Evolutionary conservation across 371 early-diverging fungal genomes (phyloP).

Genomic region (Mucor piriformis): DNA sequence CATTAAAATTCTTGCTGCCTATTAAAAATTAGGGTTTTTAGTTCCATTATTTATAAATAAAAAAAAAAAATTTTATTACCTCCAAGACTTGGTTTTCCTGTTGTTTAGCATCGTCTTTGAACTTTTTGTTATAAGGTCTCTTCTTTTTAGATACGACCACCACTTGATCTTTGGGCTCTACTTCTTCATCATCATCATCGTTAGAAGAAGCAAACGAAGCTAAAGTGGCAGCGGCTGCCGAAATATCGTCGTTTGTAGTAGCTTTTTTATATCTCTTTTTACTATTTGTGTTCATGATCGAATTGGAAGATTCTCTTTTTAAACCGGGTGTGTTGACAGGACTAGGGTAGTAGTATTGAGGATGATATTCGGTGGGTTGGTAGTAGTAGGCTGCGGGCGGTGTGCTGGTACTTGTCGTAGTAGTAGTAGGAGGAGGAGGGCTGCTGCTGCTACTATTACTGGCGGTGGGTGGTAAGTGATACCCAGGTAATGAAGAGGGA

Average conservation of each 20-base stretch:
- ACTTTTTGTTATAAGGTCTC: slow-evolving; percentile 4
- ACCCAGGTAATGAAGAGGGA: slow-evolving; percentile 43
- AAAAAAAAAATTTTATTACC: slow-evolving; percentile 27
- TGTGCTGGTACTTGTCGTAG: neutral
- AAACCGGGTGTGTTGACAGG: slow-evolving; percentile 1
- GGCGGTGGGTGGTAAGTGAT: slow-evolving; percentile 27
- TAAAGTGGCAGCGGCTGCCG: slow-evolving; percentile 44
- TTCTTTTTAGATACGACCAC: slow-evolving; percentile 10
- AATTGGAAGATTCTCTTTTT: slow-evolving; percentile 2
- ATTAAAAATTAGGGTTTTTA: slow-evolving; percentile 21
- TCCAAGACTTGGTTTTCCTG: slow-evolving; percentile 45
- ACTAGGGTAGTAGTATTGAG: slow-evolving; percentile 14
- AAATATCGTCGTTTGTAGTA: slow-evolving; percentile 29
- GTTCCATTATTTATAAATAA: neutral
- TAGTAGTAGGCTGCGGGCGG: slow-evolving; percentile 7
- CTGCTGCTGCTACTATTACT: neutral
- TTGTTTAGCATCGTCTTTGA: slow-evolving; percentile 21
- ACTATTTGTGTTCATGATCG: slow-evolving; percentile 2
- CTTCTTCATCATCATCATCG: slow-evolving; percentile 14
- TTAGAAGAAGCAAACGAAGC: slow-evolving; percentile 40
- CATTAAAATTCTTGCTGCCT: slow-evolving; percentile 55
- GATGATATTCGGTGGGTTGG: slow-evolving; percentile 3
- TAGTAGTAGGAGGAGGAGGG: neutral
- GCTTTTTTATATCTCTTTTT: slow-evolving; percentile 15
- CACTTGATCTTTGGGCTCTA: slow-evolving; percentile 20